A percentile compares a stretch with the other conserved stretches of the same genome.
Evolutionary conservation across 129 eudicot genomes (phyloP).

Genomic region (Dittrichia graveolens): DNA sequence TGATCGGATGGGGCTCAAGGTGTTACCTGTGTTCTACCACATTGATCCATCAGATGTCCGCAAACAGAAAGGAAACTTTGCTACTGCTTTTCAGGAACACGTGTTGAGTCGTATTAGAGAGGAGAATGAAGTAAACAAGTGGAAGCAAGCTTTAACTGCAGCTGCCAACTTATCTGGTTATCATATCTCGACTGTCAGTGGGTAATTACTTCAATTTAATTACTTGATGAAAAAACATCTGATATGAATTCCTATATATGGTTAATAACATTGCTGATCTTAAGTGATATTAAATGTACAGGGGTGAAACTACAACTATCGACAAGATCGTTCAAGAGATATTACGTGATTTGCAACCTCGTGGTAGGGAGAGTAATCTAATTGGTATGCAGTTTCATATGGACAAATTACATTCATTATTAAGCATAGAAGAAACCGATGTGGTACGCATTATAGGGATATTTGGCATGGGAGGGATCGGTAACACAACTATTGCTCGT

Average conservation of each 20-base stretch:
- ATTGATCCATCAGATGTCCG: not conserved
- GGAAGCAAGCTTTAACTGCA: not conserved
- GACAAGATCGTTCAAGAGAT: not conserved
- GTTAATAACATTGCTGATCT: not conserved
- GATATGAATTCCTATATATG: too few species aligned
- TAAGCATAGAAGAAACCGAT: too few species aligned
- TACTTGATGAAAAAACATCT: too few species aligned
- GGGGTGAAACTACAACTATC: not conserved
- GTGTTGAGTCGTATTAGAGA: not conserved
- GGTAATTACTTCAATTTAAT: not conserved
- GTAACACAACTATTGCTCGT: too few species aligned
- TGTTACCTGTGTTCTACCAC: not conserved
- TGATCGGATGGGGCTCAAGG: not conserved
- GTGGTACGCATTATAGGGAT: too few species aligned
- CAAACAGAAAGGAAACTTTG: not conserved
- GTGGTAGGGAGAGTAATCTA: too few species aligned
- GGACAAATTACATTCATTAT: too few species aligned
- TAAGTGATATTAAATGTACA: not conserved
- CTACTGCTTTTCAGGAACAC: not conserved
- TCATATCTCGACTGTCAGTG: constrained; percentile 2
- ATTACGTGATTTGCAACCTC: too few species aligned
- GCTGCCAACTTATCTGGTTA: constrained; percentile 3
- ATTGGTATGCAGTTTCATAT: too few species aligned
- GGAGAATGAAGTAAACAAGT: not conserved
- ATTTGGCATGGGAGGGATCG: too few species aligned